Evolutionary conservation across 2,329 filamentous ascomycete species (phyloP), one percentile per base, ranked within the genome.

Genomic region (Pyricularia sp.): DNA sequence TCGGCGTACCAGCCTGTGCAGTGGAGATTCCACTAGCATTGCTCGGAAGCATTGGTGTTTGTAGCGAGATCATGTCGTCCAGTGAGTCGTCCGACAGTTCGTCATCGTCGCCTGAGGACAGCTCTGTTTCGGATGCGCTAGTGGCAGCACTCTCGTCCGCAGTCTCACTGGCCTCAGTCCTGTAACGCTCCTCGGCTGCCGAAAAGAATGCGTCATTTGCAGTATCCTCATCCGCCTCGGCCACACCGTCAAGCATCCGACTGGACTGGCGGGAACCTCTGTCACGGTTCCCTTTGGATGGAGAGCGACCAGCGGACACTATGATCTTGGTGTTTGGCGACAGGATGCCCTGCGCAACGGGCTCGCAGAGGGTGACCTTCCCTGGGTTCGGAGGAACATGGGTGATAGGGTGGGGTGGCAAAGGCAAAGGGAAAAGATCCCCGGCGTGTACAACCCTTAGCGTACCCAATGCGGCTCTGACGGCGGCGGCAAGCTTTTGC

Each of bases 121-220:
- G 88, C 69, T 87, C 84, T 0, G 87, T 88, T 74, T 92, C 90
- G 1, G 74, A 75, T 17, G 70, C 72, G 33, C 67, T 68, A 5
- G 66, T 68, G 28, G 86, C 87, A 0, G 83, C 83, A 68, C 85
- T 86, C 6, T 85, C 85, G 9, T 86, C 86, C 58, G 89, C 89
- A 0, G 85, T 83, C 9, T 83, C 82, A 69, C 87, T 85, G 14
- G 86, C 87, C 72, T 84, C 84, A 17, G 86, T 85, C 74, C 82
- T 86, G 71, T 86, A 80, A 26, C 88, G 86, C 71, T 97, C 93
- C 76, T 97, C 94, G 2, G 92, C 90, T 0, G 94, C 94, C 6
- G 94, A 97, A 78, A 88, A 97, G 80, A 97, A 97, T 73, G 93
- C 90, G 75, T 98, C 94, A 69, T 92, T 97, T 6, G 92, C 90